Base-by-base conservation (phyloP, 2,329 filamentous ascomycete species). In the Exophiala lecanii-corni region DNA sequence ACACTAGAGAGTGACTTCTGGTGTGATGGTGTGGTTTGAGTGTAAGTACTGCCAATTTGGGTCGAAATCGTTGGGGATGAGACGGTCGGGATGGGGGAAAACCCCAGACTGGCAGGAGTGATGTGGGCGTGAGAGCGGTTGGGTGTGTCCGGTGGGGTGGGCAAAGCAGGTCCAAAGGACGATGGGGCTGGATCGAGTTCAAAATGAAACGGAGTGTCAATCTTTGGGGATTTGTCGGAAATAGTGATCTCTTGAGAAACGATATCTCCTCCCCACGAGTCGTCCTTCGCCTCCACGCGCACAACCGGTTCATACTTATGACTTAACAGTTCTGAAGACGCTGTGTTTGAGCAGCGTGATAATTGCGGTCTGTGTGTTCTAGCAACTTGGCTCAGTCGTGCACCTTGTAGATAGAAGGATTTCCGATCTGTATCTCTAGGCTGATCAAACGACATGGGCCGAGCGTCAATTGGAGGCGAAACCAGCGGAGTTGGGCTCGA, bases 121-220 rank as follows among this genome's bases (percentile, higher is more conserved):
- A 19, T 28, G 17, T 7, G 16, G 31, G 13, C 4, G 13, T 17
- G 6, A n/a, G 25, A 26, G 18, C 26, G 13, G 17, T 23, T 18
- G 15, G 52, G 47, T 15, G 50, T 51, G 15, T 49, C 44, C 31
- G 50, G 51, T 31, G 51, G 54, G 5, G 47, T 55, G 3, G 50
- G 54, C 5, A 51, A 41, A 7, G 41, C 34, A 6, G 39, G 43
- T 12, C 34, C 12, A 16, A 42, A 42, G n/a, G 12, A 25, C 18
- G 38, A 42, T 16, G 41, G 41, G n/a, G 35, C 23, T 12, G 19
- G n/a, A 5, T 41, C 41, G 9, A 40, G 19, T 32, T 43, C 45
- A 12, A 49, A 49, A 6, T 49, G 42, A 19, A 52, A 52, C 13
- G 43, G 31, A 18, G 18, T 32, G 30, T 42, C 35, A 20, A 47